Evolutionary conservation across 2,329 filamentous ascomycete genomes (phyloP), one percentile per base, ranked within the genome.

Genomic region (Malbranchea cinnamomea): DNA sequence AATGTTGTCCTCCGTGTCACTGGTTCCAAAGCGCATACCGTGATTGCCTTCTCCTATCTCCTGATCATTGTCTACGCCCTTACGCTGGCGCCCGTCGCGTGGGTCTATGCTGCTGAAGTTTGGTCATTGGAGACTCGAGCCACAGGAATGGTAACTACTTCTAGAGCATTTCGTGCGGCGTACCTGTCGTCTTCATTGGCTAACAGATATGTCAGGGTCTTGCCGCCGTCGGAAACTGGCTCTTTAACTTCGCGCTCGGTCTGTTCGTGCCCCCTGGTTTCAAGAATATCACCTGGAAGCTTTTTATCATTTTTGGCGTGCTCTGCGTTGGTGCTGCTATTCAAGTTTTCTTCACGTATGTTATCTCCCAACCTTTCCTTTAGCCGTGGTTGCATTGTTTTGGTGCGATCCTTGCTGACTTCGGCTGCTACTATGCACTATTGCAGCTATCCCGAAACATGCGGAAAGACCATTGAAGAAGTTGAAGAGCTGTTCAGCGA

Each of bases 91-190:
- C 71, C 71, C 1, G 67, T 74, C 3, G 68, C 65, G 31, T 77
- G 73, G 72, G 64, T 76, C 25, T 78, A 78, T 41, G 67, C 68
- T 0, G 67, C 70, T 10, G 74, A 78, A 48, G 66, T 74, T 2
- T 75, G 67, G 65, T 70, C 68, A 0, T 57, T 74, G 2, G 67
- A 69, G 35, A 71, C 68, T 0, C 63, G 71, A 19, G 70, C 69
- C 2, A 67, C 60, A 2, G 70, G 69, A 12, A 72, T 74, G 58
- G 63, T 41, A 31, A 19, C n/a, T 21, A 10, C n/a, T 6, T 10
- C 7, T 4, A 17, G n/a, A 12, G 12, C 17, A 30, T 29, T 26
- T 30, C 4, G 23, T 14, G 14, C 7, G 18, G 16, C n/a, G 6
- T 23, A 17, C 10, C 6, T 15, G 12, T 15, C 8, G 13, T 10